Percentiles rank a stretch among this genome's conserved stretches.
phyloP scores from a whole-genome alignment of 306 rosid genomes.

The Cucurbita moschata region DNA sequence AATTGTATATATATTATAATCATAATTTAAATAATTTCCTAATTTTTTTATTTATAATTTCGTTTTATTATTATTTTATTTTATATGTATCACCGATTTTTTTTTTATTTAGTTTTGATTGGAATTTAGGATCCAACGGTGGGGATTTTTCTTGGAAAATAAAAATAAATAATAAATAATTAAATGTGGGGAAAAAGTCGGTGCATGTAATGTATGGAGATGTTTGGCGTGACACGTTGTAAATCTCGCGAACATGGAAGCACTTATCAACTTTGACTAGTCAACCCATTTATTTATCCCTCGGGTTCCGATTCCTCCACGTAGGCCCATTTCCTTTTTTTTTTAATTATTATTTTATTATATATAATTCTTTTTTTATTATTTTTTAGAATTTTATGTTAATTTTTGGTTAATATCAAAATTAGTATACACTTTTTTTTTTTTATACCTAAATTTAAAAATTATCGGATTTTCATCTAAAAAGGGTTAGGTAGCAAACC shows the following conservation, averaged over 20 bases:
- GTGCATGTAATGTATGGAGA: background rate
- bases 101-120: no score
- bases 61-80: no score
- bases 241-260: conserved; percentile 5
- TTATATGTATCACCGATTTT: no score
- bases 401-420: no score
- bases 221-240: background rate
- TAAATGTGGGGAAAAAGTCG: background rate
- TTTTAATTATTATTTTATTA: background rate
- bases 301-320: background rate
- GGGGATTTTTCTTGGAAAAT: background rate
- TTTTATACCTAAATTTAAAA: no score
- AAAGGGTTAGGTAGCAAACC: no score
- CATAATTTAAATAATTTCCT: no score
- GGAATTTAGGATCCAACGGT: background rate
- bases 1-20: background rate
- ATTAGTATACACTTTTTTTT: no score
- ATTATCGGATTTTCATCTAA: no score
- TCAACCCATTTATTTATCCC: background rate
- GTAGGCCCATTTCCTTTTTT: background rate
- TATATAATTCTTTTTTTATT: background rate
- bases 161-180: background rate
- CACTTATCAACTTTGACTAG: background rate
- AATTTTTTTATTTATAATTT: no score
- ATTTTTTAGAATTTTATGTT: background rate